phyloP scores from a whole-genome alignment of 2,329 filamentous ascomycete species.

The Sporothrix pseudoabietina region DNA sequence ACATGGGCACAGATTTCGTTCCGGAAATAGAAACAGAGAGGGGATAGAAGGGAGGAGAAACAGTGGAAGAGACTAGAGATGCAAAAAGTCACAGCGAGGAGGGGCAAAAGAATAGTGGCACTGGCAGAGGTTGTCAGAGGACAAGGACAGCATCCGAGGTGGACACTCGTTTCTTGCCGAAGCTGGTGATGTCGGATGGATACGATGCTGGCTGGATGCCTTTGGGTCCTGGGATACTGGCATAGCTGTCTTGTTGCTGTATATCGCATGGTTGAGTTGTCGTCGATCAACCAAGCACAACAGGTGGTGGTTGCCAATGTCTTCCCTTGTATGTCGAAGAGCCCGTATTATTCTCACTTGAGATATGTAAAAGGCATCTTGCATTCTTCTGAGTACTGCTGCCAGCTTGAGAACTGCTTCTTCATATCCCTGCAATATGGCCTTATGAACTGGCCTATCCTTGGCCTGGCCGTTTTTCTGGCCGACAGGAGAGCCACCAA shows the following conservation, averaged over 20 bases:
- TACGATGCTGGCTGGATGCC: not conserved
- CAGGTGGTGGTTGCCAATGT: not conserved
- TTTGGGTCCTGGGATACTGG: not conserved
- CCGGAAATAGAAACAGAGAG: constrained; percentile 29
- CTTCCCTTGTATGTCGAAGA: not conserved
- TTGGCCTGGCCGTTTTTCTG: constrained; percentile 9
- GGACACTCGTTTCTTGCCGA: not conserved
- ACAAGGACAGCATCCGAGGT: not conserved
- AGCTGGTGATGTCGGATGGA: not conserved
- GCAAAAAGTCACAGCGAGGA: not conserved
- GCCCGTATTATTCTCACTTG: not conserved
- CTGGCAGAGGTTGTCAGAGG: not conserved
- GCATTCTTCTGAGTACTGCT: not conserved
- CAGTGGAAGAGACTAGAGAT: not conserved
- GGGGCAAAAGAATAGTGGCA: not conserved
- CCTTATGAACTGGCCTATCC: not conserved
- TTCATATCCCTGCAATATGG: not conserved
- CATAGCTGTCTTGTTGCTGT: not conserved
- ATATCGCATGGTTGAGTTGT: not conserved
- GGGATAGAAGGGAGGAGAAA: not conserved
- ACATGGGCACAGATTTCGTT: constrained; percentile 22
- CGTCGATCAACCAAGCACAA: not conserved
- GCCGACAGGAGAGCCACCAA: constrained; percentile 21
- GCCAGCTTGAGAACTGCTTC: not conserved
- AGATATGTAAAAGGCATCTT: not conserved